Percentiles rank a stretch among this genome's conserved stretches.
These are phyloP conservation scores for Oryza rufipogon DNA, from an alignment of 176 grass and related monocot genomes.

Conservation along the genomic window DNA sequence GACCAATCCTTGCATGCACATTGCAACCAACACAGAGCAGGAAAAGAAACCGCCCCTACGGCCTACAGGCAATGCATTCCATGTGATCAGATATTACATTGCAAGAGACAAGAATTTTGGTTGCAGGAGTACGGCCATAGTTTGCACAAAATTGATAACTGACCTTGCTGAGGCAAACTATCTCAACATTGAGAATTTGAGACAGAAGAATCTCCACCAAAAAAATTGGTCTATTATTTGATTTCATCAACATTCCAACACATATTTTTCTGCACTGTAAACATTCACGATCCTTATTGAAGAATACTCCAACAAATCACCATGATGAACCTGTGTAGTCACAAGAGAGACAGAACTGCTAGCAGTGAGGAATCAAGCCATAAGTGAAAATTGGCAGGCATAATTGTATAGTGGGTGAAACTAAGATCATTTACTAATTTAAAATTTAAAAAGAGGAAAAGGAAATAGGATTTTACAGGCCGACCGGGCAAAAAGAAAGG, in stretches of 20 bases:
- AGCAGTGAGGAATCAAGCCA: not conserved
- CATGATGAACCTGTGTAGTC: conserved; percentile 37
- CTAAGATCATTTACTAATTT: not conserved
- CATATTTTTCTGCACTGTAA: not conserved
- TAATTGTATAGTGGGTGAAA: not conserved
- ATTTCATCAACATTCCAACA: conserved; percentile 23
- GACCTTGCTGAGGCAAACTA: not conserved
- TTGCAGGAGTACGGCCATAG: not conserved
- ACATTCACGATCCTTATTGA: conserved; percentile 18
- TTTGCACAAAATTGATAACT: not conserved
- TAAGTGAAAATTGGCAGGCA: not conserved
- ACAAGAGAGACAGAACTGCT: not conserved
- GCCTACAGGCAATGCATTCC: not conserved
- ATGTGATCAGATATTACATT: not conserved
- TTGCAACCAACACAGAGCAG: not conserved
- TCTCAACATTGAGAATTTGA: not conserved
- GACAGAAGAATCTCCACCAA: not conserved
- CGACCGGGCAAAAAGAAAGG: too few species aligned
- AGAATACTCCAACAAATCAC: too few species aligned
- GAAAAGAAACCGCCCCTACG: not conserved
- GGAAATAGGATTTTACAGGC: not conserved
- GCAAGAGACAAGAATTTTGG: not conserved
- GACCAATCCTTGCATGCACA: not conserved
- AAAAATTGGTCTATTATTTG: not conserved
- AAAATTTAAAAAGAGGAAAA: not conserved